Conservation (phyloP, 306 rosid species). For the Cucurbita maxima region DNA sequence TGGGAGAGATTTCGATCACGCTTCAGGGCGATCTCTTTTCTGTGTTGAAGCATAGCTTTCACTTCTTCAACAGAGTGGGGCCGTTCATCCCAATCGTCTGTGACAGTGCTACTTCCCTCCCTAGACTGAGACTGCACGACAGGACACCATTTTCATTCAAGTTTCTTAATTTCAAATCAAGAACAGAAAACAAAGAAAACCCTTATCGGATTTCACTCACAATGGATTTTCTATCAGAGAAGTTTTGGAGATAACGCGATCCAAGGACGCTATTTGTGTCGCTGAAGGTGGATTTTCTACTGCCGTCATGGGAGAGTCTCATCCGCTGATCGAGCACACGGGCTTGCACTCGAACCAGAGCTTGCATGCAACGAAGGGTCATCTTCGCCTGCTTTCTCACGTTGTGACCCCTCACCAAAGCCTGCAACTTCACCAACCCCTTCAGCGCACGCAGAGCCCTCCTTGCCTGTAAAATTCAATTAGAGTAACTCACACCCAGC, state of each 20-base stretch:
- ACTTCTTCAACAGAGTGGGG: slow-evolving; percentile 85
- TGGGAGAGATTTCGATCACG: slow-evolving; percentile 65
- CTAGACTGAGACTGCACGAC: slow-evolving; percentile 30
- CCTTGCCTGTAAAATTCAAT: slow-evolving; percentile 45
- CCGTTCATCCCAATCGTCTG: slow-evolving; percentile 88
- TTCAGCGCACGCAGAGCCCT: slow-evolving; percentile 85
- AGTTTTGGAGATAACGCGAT: slow-evolving; percentile 44
- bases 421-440: slow-evolving; percentile 91
- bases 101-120: slow-evolving; percentile 60
- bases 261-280: slow-evolving; percentile 58
- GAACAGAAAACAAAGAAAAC: background rate
- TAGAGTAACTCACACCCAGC: no score
- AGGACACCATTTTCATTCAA: background rate
- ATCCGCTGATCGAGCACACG: slow-evolving; percentile 73
- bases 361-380: slow-evolving; percentile 88
- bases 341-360: slow-evolving; percentile 78
- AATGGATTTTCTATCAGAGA: slow-evolving; percentile 69
- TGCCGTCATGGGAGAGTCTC: slow-evolving; percentile 65
- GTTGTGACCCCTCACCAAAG: slow-evolving; percentile 86
- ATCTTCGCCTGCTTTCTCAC: slow-evolving; percentile 93
- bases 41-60: slow-evolving; percentile 78
- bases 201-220: slow-evolving; percentile 19
- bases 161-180: background rate
- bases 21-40: slow-evolving; percentile 62
- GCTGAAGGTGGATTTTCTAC: slow-evolving; percentile 73